A percentile compares a stretch with the other conserved stretches of the same genome.
Conservation (phyloP, 2,329 filamentous ascomycete genomes). For the Rhinocladiella mackenziei region DNA sequence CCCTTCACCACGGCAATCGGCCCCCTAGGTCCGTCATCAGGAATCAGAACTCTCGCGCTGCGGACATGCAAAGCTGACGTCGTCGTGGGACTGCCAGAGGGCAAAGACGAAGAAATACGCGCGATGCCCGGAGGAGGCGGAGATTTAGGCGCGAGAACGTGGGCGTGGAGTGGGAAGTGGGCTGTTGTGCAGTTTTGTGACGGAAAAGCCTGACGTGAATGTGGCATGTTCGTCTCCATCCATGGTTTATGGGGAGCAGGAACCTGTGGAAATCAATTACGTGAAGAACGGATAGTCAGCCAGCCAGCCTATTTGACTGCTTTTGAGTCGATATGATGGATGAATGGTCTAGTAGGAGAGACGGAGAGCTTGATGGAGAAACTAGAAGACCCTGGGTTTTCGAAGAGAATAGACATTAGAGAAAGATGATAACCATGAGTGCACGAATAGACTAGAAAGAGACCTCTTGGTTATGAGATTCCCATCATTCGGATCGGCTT, state of each 20-base stretch:
- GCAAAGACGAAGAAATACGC: slow-evolving; percentile 76
- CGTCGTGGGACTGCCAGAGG: slow-evolving; percentile 78
- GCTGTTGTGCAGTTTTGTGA: slow-evolving; percentile 84
- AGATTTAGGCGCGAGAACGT: slow-evolving; percentile 67
- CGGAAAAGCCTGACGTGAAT: slow-evolving; percentile 49
- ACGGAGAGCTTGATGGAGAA: too few relatives aligned
- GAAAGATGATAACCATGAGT: too few relatives aligned
- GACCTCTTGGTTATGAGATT: too few relatives aligned
- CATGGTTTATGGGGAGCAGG: not conserved
- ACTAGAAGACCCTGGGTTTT: too few relatives aligned
- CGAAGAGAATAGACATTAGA: too few relatives aligned
- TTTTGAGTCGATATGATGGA: too few relatives aligned
- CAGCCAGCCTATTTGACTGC: too few relatives aligned
- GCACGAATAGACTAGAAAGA: too few relatives aligned
- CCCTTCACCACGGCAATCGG: slow-evolving; percentile 81
- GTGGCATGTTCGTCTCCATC: not conserved
- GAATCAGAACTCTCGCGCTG: slow-evolving; percentile 78
- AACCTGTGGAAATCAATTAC: too few relatives aligned
- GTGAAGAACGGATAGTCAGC: too few relatives aligned
- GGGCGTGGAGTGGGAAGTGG: slow-evolving; percentile 97
- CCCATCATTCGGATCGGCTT: too few relatives aligned
- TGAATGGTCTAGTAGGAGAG: too few relatives aligned
- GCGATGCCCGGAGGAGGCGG: slow-evolving; percentile 66
- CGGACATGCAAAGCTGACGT: slow-evolving; percentile 96
- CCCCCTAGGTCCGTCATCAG: slow-evolving; percentile 71